Base-by-base conservation (phyloP, 192 early-diverging fungal species). In the Phlyctochytrium bullatum region DNA sequence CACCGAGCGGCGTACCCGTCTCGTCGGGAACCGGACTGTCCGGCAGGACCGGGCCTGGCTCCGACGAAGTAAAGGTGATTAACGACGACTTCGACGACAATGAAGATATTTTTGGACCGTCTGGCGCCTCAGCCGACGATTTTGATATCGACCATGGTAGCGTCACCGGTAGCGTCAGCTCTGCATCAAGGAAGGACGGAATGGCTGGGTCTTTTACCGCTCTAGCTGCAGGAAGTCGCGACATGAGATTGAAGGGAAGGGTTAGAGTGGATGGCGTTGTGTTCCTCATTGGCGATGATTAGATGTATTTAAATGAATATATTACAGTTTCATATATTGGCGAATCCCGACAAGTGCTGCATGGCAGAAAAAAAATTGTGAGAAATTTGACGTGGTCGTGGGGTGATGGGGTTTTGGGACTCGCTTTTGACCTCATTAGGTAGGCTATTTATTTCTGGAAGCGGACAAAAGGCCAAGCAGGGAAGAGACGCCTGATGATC, bases 211-310 rank as follows among this genome's bases (percentile, higher is more conserved):
- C 32, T 0, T 58, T 52, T 2, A 34, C 53, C 23, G 67, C 50
- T n/a, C 51, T 61, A 16, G 33, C 52, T 47, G 61, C 36, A 2
- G 36, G 50, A 25, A 51, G 40, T 24, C 17, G 67, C 2, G 67
- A 69, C 29, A 31, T 31, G 20, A 34, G 67, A n/a, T 29, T 69
- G n/a, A 61, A 61, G 24, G 67, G 61, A 31, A 23, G 36, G 16
- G 67, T 69, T 24, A 32, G 59, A 50, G 53, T 58, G 59, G 67
- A 69, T 29, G 67, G 67, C 3, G 67, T 69, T 24, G 67, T 12
- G 28, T 28, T 69, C 17, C 34, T 69, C 59, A 69, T 69, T 32
- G 67, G 67, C 17, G 67, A 69, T 33, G 67, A 69, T 62, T 69
- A 32, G 62, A 30, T 14, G 20, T 47, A 47, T 47, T 14, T 47